Evolutionary conservation across 2,329 filamentous ascomycete species (phyloP), one percentile per base, ranked within the genome.

Genomic region (Fusarium domesticum): DNA sequence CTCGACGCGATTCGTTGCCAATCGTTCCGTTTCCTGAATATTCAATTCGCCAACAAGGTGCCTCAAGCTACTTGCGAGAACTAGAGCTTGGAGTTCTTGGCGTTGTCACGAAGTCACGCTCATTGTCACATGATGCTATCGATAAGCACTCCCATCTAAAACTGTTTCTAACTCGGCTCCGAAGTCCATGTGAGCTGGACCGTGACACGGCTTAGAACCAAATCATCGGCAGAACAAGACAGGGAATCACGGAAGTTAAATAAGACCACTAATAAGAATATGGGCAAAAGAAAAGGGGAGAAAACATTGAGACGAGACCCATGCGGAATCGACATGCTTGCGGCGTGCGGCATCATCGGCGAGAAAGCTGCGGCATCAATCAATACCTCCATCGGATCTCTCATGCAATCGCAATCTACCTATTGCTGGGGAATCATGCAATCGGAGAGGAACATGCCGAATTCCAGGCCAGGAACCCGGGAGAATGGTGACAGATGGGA

Each of bases 1-100:
- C 52, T 33, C 48, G 45, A 41, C 43, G 48, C 42, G 56, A 40
- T 47, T 53, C 49, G 44, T 47, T 34, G 48, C 46, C 42, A 18
- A 20, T 30, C 30, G 35, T 35, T 41, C 6, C 35, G 30, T 54
- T 18, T 36, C 36, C 25, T 16, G 35, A 43, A 46, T 50, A 40
- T 36, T 40, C 40, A 48, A 23, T 11, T 28, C 7, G 23, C 34
- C 34, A 36, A 45, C 42, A 53, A 23, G 52, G 52, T 56, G 38
- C 25, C 39, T 42, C 39, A 45, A 32, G 36, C 31, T 41, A 25
- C 40, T 52, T 37, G 50, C 49, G 48, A 48, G 53, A 58, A 48
- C 37, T 54, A 38, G 39, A 38, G 36, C 35, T 47, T 37, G 34
- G 43, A 23, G 23, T 4, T 28, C 39, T 41, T 20, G 30, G 18